Evolutionary conservation across 495 filamentous ascomycete species (phyloP), one percentile per base, ranked within the genome.

Genomic region (Trypethelium eluteriae): DNA sequence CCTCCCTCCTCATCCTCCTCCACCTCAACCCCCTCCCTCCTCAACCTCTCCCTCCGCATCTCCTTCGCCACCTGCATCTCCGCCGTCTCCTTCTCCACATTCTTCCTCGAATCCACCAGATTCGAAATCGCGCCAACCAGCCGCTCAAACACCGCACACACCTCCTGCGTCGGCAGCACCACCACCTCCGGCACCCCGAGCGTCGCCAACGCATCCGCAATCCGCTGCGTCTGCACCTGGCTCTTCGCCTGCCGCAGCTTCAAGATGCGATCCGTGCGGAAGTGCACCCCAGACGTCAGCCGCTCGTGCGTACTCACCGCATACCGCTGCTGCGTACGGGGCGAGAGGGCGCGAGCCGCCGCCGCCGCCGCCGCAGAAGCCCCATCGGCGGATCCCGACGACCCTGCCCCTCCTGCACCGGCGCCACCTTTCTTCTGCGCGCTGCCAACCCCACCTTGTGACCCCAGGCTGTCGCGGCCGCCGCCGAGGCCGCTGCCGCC

Each of bases 241-340:
- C 84, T 88, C 76, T 97, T 97, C 62, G 89, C 89, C 67, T 88
- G 86, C 62, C 90, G 87, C 39, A 92, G 82, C 75, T 94, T 93
- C 70, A 86, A 87, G 66, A 93, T 85, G 71, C 85, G 87, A 72
- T 97, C 92, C 69, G 88, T 88, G 41, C 91, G 88, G 84, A 96
- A 97, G 36, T 90, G 76, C 71, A 91, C 78, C 63, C 88, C 81
- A 41, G 81, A 80, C 18, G 89, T 84, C 35, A 96, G 81, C 0
- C 92, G 91, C 39, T 98, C 95, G 71, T 94, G 91, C 69, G 90
- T 89, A 10, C 87, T 82, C 1, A 97, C 87, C 59, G 93, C 94
- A 73, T 91, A 98, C 16, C 86, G 82, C 39, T 80, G 73, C 78
- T 96, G 88, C 71, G 94, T 88, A 59, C 86, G 82, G 46, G 86